Conservation (phyloP, 352 stramenopile species). For the Phytopythium montanum region DNA sequence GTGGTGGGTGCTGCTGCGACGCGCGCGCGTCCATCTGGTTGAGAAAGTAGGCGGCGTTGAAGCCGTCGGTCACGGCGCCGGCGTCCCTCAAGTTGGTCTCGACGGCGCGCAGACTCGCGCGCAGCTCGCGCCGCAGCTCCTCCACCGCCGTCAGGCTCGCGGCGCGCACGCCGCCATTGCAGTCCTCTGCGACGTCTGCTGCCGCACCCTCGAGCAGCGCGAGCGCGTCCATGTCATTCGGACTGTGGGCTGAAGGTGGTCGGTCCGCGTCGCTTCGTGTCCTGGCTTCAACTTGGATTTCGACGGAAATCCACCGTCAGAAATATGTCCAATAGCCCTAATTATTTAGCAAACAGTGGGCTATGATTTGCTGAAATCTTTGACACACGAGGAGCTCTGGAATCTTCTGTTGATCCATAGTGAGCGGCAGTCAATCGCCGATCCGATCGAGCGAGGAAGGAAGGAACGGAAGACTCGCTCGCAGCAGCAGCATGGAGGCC, state of each 20-base stretch:
- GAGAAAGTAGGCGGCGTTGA: conserved; percentile 50
- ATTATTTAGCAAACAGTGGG: background rate
- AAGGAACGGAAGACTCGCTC: background rate
- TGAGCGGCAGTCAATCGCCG: background rate
- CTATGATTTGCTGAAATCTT: conserved; percentile 18
- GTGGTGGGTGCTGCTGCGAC: conserved; percentile 14
- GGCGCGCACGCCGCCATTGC: conserved; percentile 7
- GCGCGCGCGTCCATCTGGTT: conserved; percentile 9
- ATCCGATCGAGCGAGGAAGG: conserved; percentile 1
- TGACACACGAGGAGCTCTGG: background rate
- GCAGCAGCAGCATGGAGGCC: conserved; percentile 25
- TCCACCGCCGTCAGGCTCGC: conserved; percentile 31
- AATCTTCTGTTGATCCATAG: conserved; percentile 1
- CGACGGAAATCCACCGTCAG: too few relatives aligned
- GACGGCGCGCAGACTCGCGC: conserved; percentile 31
- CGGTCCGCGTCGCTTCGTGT: background rate
- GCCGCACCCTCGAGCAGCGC: background rate
- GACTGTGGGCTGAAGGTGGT: background rate
- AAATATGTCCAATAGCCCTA: background rate
- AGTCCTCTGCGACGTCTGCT: conserved; percentile 4
- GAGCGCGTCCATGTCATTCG: background rate
- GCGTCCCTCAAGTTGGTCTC: conserved; percentile 37
- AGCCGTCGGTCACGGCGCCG: conserved; percentile 50
- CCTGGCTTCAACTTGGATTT: background rate
- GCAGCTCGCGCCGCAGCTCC: conserved; percentile 33